Evolutionary conservation across 441 rosid species (phyloP), one percentile per base, ranked within the genome.

Genomic region (Populus hybrid): DNA sequence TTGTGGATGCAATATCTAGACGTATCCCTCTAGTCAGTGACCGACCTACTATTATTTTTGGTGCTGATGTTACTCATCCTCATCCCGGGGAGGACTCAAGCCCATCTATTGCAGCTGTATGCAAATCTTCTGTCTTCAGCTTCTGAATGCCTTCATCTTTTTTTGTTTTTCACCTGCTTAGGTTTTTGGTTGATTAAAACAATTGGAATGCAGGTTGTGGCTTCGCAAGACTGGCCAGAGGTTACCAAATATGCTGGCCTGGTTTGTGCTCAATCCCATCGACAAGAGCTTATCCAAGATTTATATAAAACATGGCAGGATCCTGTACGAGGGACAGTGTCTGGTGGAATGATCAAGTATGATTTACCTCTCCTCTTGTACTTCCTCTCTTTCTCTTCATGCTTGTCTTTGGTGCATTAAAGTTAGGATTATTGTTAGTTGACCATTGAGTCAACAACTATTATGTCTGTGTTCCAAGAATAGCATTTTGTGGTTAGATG

Each of bases 151-250:
- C 61, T 4, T 6, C 9, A 6, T 53, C 9, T 1, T 16, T 53
- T 26, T 2, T 18, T 11, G n/a, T 50, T 16, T 53, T 11, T 10
- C 20, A 68, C 14, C 23, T n/a, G 12, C 8, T 6, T 34, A 16
- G 35, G 12, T 26, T 38, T 30, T 69, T 32, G 11, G 42, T n/a
- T 28, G n/a, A 53, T 16, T 53, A 16, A 6, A 1, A 35, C n/a
- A 38, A n/a, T 69, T n/a, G 11, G n/a, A 18, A 90, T 89, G 71
- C 81, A 93, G 97, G 97, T 93, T 53, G 97, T 93, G 70, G 97
- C 97, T 76, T 93, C 97, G 26, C 97, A 93, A 76, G 97, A 93
- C 76, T 93, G 97, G 97, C 97, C 97, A 34, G 97, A 92, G 86
- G 97, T 92, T 63, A 92, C 97, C 32, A 92, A 91, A 71, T 92